Evolutionary conservation across 75 land plant species (phyloP).

Genomic region (Azolla pinnata): DNA sequence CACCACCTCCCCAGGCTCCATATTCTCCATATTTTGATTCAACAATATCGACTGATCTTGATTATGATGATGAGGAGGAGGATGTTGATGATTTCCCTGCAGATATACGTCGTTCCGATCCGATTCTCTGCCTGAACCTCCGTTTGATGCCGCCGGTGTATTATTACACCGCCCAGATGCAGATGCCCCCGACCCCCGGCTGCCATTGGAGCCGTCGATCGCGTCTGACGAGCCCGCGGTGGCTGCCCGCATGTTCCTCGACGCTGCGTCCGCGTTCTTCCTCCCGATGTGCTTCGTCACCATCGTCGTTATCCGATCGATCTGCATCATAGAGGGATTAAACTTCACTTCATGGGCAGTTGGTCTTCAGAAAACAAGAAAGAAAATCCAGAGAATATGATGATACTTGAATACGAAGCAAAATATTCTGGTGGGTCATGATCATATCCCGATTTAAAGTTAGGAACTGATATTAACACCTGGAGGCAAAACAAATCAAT

Average conservation of each 20-base stretch:
- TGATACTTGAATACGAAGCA: no score
- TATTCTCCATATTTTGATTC: not conserved
- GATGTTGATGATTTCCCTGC: no score
- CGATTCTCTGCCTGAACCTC: not conserved
- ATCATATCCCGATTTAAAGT: no score
- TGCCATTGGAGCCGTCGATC: not conserved
- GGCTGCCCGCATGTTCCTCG: not conserved
- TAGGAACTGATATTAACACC: no score
- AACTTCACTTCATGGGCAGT: no score
- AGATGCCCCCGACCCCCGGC: conserved; percentile 9
- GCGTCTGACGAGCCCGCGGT: not conserved
- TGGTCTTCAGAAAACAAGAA: no score
- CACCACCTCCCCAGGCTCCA: not conserved
- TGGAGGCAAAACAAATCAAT: no score
- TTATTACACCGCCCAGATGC: conserved; percentile 11
- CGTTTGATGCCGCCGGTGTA: not conserved
- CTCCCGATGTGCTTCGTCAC: conserved; percentile 36
- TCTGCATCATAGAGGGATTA: no score
- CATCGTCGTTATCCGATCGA: conserved; percentile 41
- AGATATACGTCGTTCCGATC: not conserved
- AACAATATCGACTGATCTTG: no score
- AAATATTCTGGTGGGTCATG: no score
- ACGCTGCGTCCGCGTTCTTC: conserved; percentile 12
- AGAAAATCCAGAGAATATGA: no score
- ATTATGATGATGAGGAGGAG: no score